Conservation (phyloP, 2,329 filamentous ascomycete species). For the Emydomyces testavorans region DNA sequence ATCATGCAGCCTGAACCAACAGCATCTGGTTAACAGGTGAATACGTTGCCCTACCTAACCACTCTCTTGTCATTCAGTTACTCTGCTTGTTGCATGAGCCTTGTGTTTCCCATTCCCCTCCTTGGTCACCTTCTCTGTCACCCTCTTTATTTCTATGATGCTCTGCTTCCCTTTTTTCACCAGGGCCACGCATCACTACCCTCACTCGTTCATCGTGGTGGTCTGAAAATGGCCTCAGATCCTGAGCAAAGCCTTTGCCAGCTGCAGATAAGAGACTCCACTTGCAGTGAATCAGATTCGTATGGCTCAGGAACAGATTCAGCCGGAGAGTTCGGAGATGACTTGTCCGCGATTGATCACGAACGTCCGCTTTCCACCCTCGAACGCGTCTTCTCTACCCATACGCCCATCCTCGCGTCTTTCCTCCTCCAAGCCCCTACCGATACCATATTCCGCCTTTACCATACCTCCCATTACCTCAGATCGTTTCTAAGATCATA, state of each 20-base stretch:
- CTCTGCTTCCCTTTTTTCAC: neutral
- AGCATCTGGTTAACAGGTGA: neutral
- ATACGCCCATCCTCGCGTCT: constrained; percentile 48
- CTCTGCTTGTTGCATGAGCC: neutral
- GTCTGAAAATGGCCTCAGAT: constrained; percentile 6
- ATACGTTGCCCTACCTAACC: neutral
- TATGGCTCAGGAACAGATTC: constrained; percentile 2
- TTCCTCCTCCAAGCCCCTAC: constrained; percentile 48
- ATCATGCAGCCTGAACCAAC: constrained; percentile 9
- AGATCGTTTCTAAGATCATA: constrained; percentile 45
- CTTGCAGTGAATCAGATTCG: constrained; percentile 7
- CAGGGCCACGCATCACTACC: neutral
- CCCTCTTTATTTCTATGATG: constrained; percentile 10
- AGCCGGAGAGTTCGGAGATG: neutral
- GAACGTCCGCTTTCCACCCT: constrained; percentile 34
- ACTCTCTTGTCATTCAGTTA: neutral
- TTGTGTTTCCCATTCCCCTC: neutral
- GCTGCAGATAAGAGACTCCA: neutral
- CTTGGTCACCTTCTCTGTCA: neutral
- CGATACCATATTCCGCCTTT: constrained; percentile 45
- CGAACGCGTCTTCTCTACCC: constrained; percentile 45
- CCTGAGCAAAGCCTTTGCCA: constrained; percentile 2
- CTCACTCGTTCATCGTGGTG: neutral
- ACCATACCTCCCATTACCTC: constrained; percentile 47
- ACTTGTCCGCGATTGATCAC: neutral